Evolutionary conservation across 2,329 filamentous ascomycete species (phyloP), one percentile per base, ranked within the genome.

Genomic region (Verticillium nonalfalfae): DNA sequence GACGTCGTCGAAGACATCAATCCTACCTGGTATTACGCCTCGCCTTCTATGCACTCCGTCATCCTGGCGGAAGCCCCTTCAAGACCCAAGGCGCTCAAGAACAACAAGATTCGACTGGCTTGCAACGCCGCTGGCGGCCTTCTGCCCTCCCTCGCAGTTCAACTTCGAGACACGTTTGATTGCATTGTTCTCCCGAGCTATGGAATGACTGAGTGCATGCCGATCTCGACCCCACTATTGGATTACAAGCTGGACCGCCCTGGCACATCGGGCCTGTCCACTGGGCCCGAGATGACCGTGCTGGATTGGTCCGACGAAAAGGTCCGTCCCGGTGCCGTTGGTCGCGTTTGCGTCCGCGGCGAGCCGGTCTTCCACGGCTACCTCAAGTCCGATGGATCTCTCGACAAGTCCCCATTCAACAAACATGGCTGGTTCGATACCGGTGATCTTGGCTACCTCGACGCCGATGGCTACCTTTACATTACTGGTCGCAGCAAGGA

Each of bases 171-270:
- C 61, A 81, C 77, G 0, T 85, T 85, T 69, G 71, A 75, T 11
- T 82, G 80, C 61, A 75, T 75, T 2, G 78, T 85, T 2, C 73
- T 85, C 18, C 82, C 82, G 2, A 84, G 81, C 64, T 85, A 85
- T 65, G 83, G 82, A 18, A 85, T 85, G 82, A 85, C 82, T 1
- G 82, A 85, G 72, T 75, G 82, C 65, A 84, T 84, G 80, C 82
- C 82, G 0, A 84, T 85, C 56, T 82, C 80, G 2, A 83, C 81
- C 3, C 82, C 82, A 1, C 81, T 81, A 0, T 70, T 83, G n/a
- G 68, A 78, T 63, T 85, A 85, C 66, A 70, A 71, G 34, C 74
- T 85, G 4, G 80, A 83, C 60, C 78, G 79, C 4, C 74, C 78
- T 52, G 82, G 82, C 2, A 84, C 82, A 3, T 85, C 81, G 1